phyloP scores from a whole-genome alignment of 176 grass and related monocot species.

The Tuctoria greenei region DNA sequence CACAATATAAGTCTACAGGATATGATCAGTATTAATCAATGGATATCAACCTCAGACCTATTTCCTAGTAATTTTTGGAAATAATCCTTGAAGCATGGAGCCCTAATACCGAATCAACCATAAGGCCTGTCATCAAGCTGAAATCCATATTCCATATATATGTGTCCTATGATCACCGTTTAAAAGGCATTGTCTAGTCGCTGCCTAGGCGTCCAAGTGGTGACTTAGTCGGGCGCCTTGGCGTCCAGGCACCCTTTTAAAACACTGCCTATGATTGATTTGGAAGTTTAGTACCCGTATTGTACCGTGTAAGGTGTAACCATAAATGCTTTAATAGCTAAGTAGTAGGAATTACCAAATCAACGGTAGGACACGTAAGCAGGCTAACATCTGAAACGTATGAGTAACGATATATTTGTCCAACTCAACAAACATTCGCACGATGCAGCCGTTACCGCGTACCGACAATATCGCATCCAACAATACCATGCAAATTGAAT shows the following conservation, averaged over 20 bases:
- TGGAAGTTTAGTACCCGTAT: not conserved
- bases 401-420: not conserved
- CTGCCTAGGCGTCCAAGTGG: no score
- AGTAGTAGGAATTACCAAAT: conserved; percentile 8
- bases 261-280: not conserved
- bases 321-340: not conserved
- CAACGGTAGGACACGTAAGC: not conserved
- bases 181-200: no score
- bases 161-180: not conserved
- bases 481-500: not conserved
- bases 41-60: not conserved
- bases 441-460: not conserved
- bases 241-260: no score
- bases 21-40: not conserved
- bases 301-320: not conserved
- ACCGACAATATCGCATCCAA: not conserved
- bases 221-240: no score
- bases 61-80: not conserved
- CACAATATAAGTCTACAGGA: not conserved
- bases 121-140: not conserved
- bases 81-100: not conserved
- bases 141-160: not conserved
- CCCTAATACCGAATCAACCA: not conserved
- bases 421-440: conserved; percentile 15
- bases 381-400: conserved; percentile 21